Conservation (phyloP, 1,284 basidiomycete genomes). For the Ustilago curta region DNA sequence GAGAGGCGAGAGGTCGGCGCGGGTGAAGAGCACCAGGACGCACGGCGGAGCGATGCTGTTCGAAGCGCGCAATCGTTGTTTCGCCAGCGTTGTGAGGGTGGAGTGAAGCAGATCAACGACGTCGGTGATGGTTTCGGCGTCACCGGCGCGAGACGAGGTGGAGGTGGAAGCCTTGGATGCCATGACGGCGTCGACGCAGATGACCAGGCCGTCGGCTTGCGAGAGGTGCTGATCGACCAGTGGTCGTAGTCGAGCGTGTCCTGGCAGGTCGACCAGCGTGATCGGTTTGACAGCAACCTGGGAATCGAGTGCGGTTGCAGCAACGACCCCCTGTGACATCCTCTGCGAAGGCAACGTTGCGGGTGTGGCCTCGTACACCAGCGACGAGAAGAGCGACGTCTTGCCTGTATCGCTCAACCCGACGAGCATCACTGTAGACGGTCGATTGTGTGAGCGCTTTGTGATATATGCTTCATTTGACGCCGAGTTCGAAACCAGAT, state of each 20-base stretch:
- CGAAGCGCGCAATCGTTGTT: constrained; percentile 19
- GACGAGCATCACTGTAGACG: constrained; percentile 56
- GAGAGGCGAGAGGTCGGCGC: constrained; percentile 63
- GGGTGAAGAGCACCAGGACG: constrained; percentile 62
- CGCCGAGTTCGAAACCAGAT: constrained; percentile 8
- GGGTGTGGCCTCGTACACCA: constrained; percentile 58
- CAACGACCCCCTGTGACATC: constrained; percentile 37
- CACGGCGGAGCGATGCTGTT: constrained; percentile 38
- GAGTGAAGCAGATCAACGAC: constrained; percentile 57
- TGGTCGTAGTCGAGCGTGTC: constrained; percentile 60
- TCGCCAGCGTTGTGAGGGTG: constrained; percentile 53
- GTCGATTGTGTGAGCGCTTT: constrained; percentile 29
- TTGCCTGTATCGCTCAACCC: constrained; percentile 61
- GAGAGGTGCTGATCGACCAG: constrained; percentile 49
- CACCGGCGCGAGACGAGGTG: constrained; percentile 10
- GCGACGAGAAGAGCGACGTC: constrained; percentile 59
- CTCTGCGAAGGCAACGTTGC: constrained; percentile 57
- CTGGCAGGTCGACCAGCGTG: constrained; percentile 60
- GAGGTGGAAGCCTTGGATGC: constrained; percentile 52
- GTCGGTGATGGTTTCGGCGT: constrained; percentile 44
- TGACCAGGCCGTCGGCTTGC: constrained; percentile 60
- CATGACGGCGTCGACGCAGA: constrained; percentile 64
- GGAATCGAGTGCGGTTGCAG: neutral
- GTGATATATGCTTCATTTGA: constrained; percentile 7
- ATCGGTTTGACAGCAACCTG: constrained; percentile 25